Evolutionary conservation across 306 rosid species (phyloP), one percentile per base, ranked within the genome.

Genomic region (Acacia crassicarpa): DNA sequence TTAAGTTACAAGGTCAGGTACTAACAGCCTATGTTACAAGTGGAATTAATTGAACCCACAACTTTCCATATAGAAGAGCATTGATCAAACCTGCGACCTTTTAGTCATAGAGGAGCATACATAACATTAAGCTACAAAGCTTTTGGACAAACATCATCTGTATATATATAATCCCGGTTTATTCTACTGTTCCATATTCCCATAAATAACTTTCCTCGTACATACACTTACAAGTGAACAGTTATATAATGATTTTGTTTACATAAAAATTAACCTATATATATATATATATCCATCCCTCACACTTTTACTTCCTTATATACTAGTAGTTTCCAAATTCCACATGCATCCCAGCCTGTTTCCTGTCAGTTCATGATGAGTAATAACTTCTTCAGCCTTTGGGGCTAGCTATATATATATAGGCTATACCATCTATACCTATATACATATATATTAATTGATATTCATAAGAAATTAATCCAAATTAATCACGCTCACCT

Each of bases 11-110:
- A 38, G 41, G 8, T 0, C 8, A 6, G 41, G 8, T 8, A 38
- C 8, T 38, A 38, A 35, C 0, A 0, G 1, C 41, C 1, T 38
- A 38, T 5, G 0, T 6, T 38, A 6, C 1, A 38, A 38, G 8
- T 5, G 0, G 8, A 38, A 38, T 38, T 0, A 0, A 38, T 38
- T 0, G 5, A 38, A 38, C 1, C 8, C 0, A 6, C 0, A 1
- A 38, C 41, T 8, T 30, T 30, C 32, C 32, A 30, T 2, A 30
- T 30, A 30, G 32, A 30, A 2, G 32, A 30, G 32, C 32, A 30
- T 30, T 30, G 32, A 35, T 35, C 7, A 0, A 35, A 35, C 40
- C 7, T 1, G 0, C 1, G 40, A 35, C 40, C 40, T 5, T 5
- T 0, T 35, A 35, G 1, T 35, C 5, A 35, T 35, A 35, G 6